Evolutionary conservation across 148 eudicot genomes (phyloP).

Genomic region (Rhododendron ovatum): DNA sequence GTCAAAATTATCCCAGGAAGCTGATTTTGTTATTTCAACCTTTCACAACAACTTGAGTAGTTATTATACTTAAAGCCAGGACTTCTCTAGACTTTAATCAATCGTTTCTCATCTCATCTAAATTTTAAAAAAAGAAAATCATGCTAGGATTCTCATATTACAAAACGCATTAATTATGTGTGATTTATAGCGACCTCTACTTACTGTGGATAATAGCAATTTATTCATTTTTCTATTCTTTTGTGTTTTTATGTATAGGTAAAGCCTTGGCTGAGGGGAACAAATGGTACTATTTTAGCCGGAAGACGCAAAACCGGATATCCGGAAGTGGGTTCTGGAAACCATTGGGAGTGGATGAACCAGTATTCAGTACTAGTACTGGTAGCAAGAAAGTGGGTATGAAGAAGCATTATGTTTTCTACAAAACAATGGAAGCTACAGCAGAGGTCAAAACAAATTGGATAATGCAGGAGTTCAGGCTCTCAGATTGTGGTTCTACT

Average conservation of each 20-base stretch:
- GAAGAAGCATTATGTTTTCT: conserved; percentile 55
- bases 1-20: background rate
- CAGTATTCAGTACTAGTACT: conserved; percentile 27
- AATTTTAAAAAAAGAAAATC: background rate
- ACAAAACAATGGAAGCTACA: conserved; percentile 41
- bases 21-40: background rate
- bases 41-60: background rate
- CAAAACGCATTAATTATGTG: no score
- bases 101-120: background rate
- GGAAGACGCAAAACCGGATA: conserved; percentile 51
- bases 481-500: conserved; percentile 40
- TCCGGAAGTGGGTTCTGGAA: conserved; percentile 75
- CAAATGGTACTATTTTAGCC: conserved; percentile 79
- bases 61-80: background rate
- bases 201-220: background rate
- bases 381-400: conserved; percentile 45
- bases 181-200: no score
- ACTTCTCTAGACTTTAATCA: background rate
- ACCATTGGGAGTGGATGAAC: conserved; percentile 56
- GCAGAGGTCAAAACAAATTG: conserved; percentile 59
- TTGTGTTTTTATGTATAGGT: conserved; percentile 34
- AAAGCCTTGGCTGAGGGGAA: conserved; percentile 75
- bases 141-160: background rate
- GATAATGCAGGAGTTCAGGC: conserved; percentile 83
- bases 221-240: background rate